Evolutionary conservation across 306 rosid species (phyloP).

Genomic region (Styphnolobium japonicum): DNA sequence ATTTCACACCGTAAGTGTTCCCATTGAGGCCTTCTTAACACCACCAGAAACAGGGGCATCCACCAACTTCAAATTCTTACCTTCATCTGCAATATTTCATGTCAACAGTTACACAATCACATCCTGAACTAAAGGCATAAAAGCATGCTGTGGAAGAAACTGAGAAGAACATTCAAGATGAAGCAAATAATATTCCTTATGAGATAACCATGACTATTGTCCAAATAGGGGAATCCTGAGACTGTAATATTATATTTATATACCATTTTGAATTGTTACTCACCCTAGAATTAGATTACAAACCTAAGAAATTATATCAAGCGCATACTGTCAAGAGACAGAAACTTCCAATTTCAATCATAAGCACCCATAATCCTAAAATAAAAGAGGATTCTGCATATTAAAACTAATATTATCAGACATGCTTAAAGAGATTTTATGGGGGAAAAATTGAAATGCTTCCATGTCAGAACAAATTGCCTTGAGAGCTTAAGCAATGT

Average conservation of each 20-base stretch:
- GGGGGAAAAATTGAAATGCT: not conserved
- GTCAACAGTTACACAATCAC: conserved; percentile 29
- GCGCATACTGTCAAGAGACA: not conserved
- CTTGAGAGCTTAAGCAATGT: not conserved
- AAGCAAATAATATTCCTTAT: not conserved
- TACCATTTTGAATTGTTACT: not conserved
- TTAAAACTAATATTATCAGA: conserved; percentile 13
- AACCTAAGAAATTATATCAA: not conserved
- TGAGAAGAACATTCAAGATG: conserved; percentile 8
- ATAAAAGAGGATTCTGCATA: not conserved
- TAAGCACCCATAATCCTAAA: not conserved
- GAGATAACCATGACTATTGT: not conserved
- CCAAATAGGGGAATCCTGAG: conserved; percentile 4
- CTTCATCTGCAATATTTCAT: conserved; percentile 61
- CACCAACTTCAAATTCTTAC: conserved; percentile 79
- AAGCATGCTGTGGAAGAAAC: not conserved
- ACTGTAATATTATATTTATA: not conserved
- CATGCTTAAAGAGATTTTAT: not conserved
- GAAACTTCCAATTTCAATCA: no score
- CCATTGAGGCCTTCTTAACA: conserved; percentile 72
- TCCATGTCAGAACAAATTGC: not conserved
- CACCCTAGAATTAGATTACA: not conserved
- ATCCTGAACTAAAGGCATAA: conserved; percentile 25
- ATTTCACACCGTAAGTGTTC: conserved; percentile 81
- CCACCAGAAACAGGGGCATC: conserved; percentile 99